Percentiles rank a stretch among this genome's conserved stretches.
phyloP scores from a whole-genome alignment of 2,329 filamentous ascomycete genomes.

The Metarhizium robertsii region DNA sequence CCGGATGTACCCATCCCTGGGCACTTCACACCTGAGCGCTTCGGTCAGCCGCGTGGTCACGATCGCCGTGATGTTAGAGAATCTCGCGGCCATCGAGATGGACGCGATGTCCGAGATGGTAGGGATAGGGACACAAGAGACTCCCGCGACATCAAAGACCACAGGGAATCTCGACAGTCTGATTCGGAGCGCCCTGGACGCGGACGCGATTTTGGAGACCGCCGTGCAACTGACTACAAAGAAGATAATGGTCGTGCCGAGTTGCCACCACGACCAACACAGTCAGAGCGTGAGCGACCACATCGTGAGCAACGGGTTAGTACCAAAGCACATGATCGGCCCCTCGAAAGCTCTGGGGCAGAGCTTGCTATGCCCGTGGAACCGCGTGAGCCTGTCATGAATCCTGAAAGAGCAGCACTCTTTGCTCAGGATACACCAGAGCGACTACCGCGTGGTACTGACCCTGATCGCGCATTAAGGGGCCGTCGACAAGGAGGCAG shows the following conservation, averaged over 20 bases:
- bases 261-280: conserved; percentile 26
- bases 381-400: conserved; percentile 38
- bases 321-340: conserved; percentile 17
- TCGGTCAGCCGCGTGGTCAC: conserved; percentile 28
- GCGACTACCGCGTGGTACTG: conserved; percentile 15
- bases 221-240: conserved; percentile 28
- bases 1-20: conserved; percentile 48
- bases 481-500: conserved; percentile 17
- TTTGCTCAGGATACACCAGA: conserved; percentile 28
- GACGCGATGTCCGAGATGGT: conserved; percentile 17
- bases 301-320: conserved; percentile 19
- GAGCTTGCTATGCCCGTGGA: conserved; percentile 16
- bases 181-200: conserved; percentile 33
- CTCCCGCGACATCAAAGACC: conserved; percentile 23
- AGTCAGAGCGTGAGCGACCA: conserved; percentile 33
- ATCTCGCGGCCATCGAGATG: conserved; percentile 12
- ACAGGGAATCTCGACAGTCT: conserved; percentile 24
- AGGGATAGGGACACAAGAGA: conserved; percentile 26
- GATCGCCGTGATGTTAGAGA: conserved; percentile 31
- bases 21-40: conserved; percentile 37
- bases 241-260: conserved; percentile 18
- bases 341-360: conserved; percentile 18
- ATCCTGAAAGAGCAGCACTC: conserved; percentile 45
- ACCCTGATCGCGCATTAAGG: conserved; percentile 20
- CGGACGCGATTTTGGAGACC: conserved; percentile 33